These are phyloP conservation scores for Tetrapyrgos nigripes DNA, from an alignment of 1,284 basidiomycete species.

Conservation along the genomic window DNA sequence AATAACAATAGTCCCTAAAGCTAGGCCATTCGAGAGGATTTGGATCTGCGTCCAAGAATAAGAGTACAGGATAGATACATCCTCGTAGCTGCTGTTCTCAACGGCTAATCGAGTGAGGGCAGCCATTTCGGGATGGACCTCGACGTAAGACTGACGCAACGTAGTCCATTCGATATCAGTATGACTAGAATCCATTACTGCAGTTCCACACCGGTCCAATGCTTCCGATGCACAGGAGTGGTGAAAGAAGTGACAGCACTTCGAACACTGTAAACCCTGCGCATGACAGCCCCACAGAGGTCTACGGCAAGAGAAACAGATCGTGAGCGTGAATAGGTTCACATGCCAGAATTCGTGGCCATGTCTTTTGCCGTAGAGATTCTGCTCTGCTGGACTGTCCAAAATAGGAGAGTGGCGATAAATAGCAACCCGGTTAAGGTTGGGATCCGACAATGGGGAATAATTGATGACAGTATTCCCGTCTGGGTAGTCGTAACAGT, in stretches of 20 bases:
- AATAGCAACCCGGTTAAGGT: constrained; percentile 61
- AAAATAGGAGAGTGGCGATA: constrained; percentile 63
- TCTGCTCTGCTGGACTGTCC: constrained; percentile 34
- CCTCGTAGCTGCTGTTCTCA: constrained; percentile 61
- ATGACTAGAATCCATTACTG: constrained; percentile 47
- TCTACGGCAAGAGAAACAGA: constrained; percentile 69
- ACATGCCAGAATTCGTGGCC: constrained; percentile 60
- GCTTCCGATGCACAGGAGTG: constrained; percentile 49
- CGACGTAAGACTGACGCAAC: constrained; percentile 61
- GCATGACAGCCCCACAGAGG: constrained; percentile 75
- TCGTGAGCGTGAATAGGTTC: constrained; percentile 74
- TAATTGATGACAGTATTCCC: constrained; percentile 66
- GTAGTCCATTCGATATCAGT: constrained; percentile 56
- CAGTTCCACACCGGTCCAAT: constrained; percentile 42
- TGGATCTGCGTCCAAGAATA: constrained; percentile 71
- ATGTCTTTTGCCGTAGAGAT: constrained; percentile 32
- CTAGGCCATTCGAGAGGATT: constrained; percentile 69
- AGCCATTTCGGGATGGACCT: constrained; percentile 56
- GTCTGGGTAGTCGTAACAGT: constrained; percentile 74
- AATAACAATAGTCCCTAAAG: constrained; percentile 64
- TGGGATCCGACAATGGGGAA: constrained; percentile 46
- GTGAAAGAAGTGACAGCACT: constrained; percentile 72
- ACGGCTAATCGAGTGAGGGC: constrained; percentile 51
- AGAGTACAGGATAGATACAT: constrained; percentile 64
- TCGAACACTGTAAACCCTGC: constrained; percentile 69